Evolutionary conservation across 352 stramenopile species (phyloP).

Genomic region (Globisporangium cylindrosporum): DNA sequence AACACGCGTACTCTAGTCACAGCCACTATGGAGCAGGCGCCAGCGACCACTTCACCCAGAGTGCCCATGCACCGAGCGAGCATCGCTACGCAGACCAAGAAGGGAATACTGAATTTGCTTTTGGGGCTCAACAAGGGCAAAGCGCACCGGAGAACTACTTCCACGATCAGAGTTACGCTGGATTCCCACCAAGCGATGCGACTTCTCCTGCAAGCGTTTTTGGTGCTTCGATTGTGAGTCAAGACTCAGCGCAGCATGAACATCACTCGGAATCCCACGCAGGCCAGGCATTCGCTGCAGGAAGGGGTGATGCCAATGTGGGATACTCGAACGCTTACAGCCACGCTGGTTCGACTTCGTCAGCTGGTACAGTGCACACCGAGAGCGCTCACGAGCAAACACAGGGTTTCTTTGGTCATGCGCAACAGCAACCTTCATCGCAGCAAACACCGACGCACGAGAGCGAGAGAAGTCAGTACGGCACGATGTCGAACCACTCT

Average conservation of each 20-base stretch:
- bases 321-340: slow-evolving; percentile 7
- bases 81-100: not conserved
- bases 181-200: not conserved
- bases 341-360: slow-evolving; percentile 10
- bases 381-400: slow-evolving; percentile 1
- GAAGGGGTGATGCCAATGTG: not conserved
- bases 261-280: not conserved
- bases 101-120: not conserved
- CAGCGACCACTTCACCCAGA: slow-evolving; percentile 3
- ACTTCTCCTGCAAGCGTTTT: not conserved
- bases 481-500: slow-evolving; percentile 12
- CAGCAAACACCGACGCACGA: slow-evolving; percentile 4
- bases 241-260: not conserved
- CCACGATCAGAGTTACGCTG: not conserved
- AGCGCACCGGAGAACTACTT: not conserved
- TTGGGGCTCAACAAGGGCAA: not conserved
- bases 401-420: slow-evolving; percentile 7
- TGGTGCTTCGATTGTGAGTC: not conserved
- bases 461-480: slow-evolving; percentile 6
- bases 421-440: not conserved
- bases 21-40: slow-evolving; percentile 7
- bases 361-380: not conserved
- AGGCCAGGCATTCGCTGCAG: not conserved
- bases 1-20: slow-evolving; percentile 1
- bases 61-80: not conserved